Evolutionary conservation across 192 early-diverging fungal genomes (phyloP).

Genomic region (Pecoramyces ruminantium): DNA sequence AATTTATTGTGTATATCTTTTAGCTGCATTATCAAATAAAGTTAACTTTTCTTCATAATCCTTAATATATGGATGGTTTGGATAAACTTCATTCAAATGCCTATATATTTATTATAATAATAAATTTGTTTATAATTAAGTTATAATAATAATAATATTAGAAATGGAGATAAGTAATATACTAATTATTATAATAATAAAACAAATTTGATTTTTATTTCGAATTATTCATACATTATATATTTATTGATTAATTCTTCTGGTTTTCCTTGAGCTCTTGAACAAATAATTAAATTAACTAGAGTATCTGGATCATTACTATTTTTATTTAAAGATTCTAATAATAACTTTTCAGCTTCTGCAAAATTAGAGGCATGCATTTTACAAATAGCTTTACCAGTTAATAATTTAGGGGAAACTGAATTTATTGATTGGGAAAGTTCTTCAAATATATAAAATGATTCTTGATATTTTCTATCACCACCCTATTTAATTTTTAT

Average conservation of each 20-base stretch:
- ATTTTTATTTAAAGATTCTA: constrained; percentile 59
- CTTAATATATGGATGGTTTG: neutral
- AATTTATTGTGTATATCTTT: neutral
- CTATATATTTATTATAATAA: neutral
- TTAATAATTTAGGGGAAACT: constrained; percentile 54
- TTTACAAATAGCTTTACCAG: constrained; percentile 63
- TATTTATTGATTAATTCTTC: constrained; percentile 43
- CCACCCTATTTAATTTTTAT: constrained; percentile 41
- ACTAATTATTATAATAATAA: too few relatives aligned
- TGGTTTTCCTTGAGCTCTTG: constrained; percentile 48
- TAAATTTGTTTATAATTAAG: too few relatives aligned
- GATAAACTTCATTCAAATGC: neutral
- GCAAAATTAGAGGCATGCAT: constrained; percentile 61
- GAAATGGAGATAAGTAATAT: too few relatives aligned
- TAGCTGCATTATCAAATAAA: neutral
- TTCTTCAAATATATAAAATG: constrained; percentile 88
- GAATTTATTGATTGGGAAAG: constrained; percentile 61
- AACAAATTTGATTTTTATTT: too few relatives aligned
- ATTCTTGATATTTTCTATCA: constrained; percentile 59
- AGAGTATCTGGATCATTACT: constrained; percentile 62
- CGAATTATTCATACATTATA: constrained; percentile 30
- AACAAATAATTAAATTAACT: constrained; percentile 69
- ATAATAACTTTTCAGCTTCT: constrained; percentile 64
- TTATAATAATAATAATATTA: too few relatives aligned
- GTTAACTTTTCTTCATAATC: neutral